phyloP scores from a whole-genome alignment of 352 stramenopile species.

The Nothophytophthora sp. region DNA sequence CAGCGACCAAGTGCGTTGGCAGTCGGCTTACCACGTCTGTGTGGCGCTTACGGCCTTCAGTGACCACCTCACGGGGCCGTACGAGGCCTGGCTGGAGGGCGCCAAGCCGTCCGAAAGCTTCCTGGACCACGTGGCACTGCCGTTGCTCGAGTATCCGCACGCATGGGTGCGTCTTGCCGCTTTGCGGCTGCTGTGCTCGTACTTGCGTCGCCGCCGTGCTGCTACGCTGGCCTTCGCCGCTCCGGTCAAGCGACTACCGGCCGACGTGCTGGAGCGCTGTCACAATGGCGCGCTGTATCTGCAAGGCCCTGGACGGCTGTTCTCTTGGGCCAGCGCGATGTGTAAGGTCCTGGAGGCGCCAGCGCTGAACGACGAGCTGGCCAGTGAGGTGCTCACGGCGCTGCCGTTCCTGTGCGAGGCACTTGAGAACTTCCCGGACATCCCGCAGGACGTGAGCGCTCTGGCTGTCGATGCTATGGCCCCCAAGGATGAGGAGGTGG shows the following conservation, averaged over 20 bases:
- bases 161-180: slow-evolving; percentile 67
- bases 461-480: slow-evolving; percentile 16
- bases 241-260: slow-evolving; percentile 30
- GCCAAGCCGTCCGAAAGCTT: slow-evolving; percentile 28
- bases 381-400: slow-evolving; percentile 54
- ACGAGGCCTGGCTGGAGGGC: slow-evolving; percentile 63
- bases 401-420: slow-evolving; percentile 68
- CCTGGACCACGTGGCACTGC: slow-evolving; percentile 49
- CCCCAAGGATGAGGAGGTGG: slow-evolving; percentile 12
- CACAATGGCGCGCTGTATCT: slow-evolving; percentile 49
- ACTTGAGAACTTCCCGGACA: slow-evolving; percentile 47
- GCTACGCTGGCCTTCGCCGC: slow-evolving; percentile 41
- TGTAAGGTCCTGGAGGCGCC: slow-evolving; percentile 74
- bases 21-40: slow-evolving; percentile 64
- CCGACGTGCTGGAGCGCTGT: slow-evolving; percentile 20
- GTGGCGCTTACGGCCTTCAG: slow-evolving; percentile 66
- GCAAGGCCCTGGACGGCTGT: slow-evolving; percentile 54
- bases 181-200: slow-evolving; percentile 62
- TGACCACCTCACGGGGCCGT: slow-evolving; percentile 52
- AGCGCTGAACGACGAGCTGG: slow-evolving; percentile 48
- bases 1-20: slow-evolving; percentile 55
- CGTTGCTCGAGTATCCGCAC: slow-evolving; percentile 77
- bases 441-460: slow-evolving; percentile 63
- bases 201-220: slow-evolving; percentile 51
- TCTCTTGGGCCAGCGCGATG: slow-evolving; percentile 54